These are phyloP conservation scores for Penicillium mononematosum DNA, from an alignment of 495 filamentous ascomycete genomes.

Conservation along the genomic window DNA sequence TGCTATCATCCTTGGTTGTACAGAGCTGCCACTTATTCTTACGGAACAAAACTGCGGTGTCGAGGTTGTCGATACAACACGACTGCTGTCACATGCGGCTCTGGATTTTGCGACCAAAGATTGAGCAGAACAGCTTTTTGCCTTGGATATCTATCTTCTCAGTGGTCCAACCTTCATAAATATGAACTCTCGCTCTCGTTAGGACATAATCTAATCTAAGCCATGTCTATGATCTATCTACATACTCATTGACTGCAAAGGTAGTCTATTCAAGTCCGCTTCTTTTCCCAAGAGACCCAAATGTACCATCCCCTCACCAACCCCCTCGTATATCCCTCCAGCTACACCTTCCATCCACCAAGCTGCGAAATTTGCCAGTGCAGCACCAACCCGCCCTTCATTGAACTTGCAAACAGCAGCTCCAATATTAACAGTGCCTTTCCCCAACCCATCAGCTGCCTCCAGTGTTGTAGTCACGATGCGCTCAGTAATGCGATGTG, in stretches of 20 bases:
- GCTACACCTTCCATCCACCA: constrained; percentile 62
- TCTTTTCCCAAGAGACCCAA: constrained; percentile 37
- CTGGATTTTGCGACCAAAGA: constrained; percentile 8
- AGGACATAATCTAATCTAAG: not conserved
- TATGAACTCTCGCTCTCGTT: not conserved
- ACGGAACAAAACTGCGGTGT: constrained; percentile 9
- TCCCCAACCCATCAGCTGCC: constrained; percentile 53
- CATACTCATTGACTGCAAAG: constrained; percentile 3
- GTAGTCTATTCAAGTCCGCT: constrained; percentile 26
- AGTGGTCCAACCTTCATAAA: not conserved
- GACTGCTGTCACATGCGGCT: constrained; percentile 9
- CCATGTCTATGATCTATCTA: constrained; percentile 15
- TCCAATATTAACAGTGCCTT: constrained; percentile 48
- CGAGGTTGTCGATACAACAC: constrained; percentile 14
- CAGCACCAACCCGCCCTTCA: constrained; percentile 56
- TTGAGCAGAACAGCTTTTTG: not conserved
- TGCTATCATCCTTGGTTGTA: constrained; percentile 13
- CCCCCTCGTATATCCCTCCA: constrained; percentile 63
- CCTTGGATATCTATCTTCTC: not conserved
- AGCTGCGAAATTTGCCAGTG: constrained; percentile 45
- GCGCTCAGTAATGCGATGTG: constrained; percentile 58
- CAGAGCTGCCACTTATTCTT: constrained; percentile 12
- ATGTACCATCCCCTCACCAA: constrained; percentile 58
- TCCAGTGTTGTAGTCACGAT: constrained; percentile 49
- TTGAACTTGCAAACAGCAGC: constrained; percentile 51